Percentiles rank a stretch among this genome's conserved stretches.
phyloP scores from a whole-genome alignment of 2,329 filamentous ascomycete species.

The Scortechinia acanthostroma region DNA sequence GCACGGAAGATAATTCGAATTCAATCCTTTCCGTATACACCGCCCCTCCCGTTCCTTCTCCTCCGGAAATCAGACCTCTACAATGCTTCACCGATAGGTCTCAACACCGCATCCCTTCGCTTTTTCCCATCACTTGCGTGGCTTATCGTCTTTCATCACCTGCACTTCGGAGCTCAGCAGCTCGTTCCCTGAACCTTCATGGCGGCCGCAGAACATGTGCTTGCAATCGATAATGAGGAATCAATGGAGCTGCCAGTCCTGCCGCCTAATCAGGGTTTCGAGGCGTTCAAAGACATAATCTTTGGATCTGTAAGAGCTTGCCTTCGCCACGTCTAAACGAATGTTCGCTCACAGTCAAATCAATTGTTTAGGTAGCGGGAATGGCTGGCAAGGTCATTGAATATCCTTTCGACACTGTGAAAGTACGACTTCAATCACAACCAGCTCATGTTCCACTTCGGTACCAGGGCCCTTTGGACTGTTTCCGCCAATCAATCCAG shows the following conservation, averaged over 20 bases:
- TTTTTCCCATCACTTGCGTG: background rate
- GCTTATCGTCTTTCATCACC: background rate
- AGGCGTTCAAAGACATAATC: slow-evolving; percentile 77
- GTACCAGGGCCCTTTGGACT: slow-evolving; percentile 84
- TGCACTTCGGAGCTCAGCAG: background rate
- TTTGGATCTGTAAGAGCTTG: slow-evolving; percentile 71
- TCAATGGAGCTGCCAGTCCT: background rate
- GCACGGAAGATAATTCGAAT: no score
- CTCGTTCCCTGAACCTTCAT: background rate
- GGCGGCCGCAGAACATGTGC: background rate
- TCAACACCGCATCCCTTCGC: background rate
- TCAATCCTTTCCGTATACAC: background rate
- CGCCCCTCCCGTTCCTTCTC: background rate
- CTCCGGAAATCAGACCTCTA: background rate
- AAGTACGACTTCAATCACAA: slow-evolving; percentile 94
- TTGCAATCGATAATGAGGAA: background rate
- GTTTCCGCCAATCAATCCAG: slow-evolving; percentile 78
- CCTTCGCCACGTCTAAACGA: no score
- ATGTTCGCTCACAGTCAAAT: no score
- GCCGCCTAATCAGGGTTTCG: slow-evolving; percentile 18
- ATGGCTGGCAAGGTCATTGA: slow-evolving; percentile 92
- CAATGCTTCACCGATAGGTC: background rate
- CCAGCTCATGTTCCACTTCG: slow-evolving; percentile 73
- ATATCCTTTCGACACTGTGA: slow-evolving; percentile 97
- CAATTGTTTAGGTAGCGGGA: slow-evolving; percentile 72